phyloP scores from a whole-genome alignment of 2,329 filamentous ascomycete genomes.

The Huntiella bhutanensis region DNA sequence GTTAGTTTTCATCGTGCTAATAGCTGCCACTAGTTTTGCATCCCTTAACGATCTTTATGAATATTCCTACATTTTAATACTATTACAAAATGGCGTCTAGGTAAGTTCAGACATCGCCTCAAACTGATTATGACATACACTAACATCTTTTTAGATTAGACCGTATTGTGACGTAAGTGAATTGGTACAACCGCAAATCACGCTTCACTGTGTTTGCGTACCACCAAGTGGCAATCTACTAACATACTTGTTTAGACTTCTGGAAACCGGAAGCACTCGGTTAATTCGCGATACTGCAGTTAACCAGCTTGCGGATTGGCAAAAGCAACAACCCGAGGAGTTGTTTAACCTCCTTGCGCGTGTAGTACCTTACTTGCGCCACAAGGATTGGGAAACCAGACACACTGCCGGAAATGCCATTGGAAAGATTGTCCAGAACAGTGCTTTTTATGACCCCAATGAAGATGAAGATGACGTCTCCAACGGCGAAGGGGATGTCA shows the following conservation, averaged over 20 bases:
- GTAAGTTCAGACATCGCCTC: slow-evolving; percentile 18
- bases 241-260: slow-evolving; percentile 15
- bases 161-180: slow-evolving; percentile 67
- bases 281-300: slow-evolving; percentile 94
- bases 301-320: slow-evolving; percentile 89
- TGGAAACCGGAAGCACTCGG: slow-evolving; percentile 92
- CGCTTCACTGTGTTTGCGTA: too few species aligned
- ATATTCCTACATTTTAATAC: slow-evolving; percentile 11
- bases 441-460: slow-evolving; percentile 76
- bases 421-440: slow-evolving; percentile 82
- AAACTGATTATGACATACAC: background rate
- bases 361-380: slow-evolving; percentile 85
- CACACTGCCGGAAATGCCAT: slow-evolving; percentile 86
- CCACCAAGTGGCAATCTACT: background rate
- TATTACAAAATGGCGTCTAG: slow-evolving; percentile 37
- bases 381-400: slow-evolving; percentile 93
- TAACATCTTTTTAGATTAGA: slow-evolving; percentile 42
- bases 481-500: slow-evolving; percentile 17
- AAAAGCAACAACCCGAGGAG: slow-evolving; percentile 95
- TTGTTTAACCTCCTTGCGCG: slow-evolving; percentile 85
- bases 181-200: background rate
- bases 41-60: background rate
- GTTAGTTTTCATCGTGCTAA: too few species aligned
- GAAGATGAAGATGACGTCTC: slow-evolving; percentile 33
- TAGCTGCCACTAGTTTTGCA: background rate